A percentile compares a stretch with the other conserved stretches of the same genome.
Evolutionary conservation across 2,329 filamentous ascomycete species (phyloP).

Genomic region (Trichothecium roseum): DNA sequence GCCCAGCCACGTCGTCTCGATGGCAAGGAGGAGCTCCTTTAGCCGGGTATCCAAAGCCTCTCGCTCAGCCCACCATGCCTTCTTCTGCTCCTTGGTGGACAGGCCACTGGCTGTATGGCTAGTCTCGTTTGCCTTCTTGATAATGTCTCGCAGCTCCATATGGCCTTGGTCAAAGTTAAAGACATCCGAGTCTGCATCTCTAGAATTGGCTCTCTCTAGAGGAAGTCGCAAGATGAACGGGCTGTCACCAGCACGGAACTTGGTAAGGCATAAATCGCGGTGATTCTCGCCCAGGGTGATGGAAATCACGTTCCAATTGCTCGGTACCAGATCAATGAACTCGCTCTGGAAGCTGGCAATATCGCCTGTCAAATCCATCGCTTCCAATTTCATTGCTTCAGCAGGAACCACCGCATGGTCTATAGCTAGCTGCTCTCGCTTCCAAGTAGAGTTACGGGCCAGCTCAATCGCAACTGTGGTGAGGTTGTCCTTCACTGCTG

Average conservation of each 20-base stretch:
- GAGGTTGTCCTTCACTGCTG: constrained; percentile 31
- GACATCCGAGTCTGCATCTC: constrained; percentile 65
- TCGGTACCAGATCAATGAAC: constrained; percentile 78
- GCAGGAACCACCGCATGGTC: constrained; percentile 20
- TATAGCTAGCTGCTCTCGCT: constrained; percentile 50
- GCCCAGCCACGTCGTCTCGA: constrained; percentile 90
- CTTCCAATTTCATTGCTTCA: constrained; percentile 7
- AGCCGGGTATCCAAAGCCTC: constrained; percentile 70
- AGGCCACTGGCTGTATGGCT: constrained; percentile 66
- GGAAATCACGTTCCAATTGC: constrained; percentile 76
- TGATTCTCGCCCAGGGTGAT: constrained; percentile 71
- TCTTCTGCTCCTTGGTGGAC: constrained; percentile 62
- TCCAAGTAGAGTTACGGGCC: constrained; percentile 58
- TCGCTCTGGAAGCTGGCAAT: constrained; percentile 61
- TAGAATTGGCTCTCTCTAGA: constrained; percentile 68
- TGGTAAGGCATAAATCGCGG: constrained; percentile 83
- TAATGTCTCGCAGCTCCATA: constrained; percentile 71
- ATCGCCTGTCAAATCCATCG: constrained; percentile 35
- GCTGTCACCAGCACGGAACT: constrained; percentile 61
- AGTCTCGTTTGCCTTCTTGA: constrained; percentile 70
- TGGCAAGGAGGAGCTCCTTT: constrained; percentile 67
- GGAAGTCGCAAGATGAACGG: constrained; percentile 85
- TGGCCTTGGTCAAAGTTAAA: constrained; percentile 79
- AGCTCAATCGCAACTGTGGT: constrained; percentile 54
- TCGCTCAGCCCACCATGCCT: constrained; percentile 82